These are phyloP conservation scores for Aspergillus latus DNA, from an alignment of 2,329 filamentous ascomycete genomes.

Conservation along the genomic window DNA sequence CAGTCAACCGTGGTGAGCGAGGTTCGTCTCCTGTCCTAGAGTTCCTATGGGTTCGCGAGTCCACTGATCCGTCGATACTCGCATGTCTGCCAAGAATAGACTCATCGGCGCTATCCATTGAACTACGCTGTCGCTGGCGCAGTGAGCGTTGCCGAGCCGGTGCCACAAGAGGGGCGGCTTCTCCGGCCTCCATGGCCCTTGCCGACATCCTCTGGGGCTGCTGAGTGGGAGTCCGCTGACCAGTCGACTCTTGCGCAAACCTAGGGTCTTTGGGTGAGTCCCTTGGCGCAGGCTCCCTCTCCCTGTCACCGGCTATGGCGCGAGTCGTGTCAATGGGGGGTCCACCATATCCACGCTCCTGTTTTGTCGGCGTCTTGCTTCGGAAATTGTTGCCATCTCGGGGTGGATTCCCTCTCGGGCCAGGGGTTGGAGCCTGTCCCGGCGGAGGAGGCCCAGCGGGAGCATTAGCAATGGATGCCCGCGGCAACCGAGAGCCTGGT, in stretches of 20 bases:
- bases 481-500: constrained; percentile 58
- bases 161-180: constrained; percentile 45
- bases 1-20: constrained; percentile 45
- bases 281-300: constrained; percentile 48
- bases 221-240: constrained; percentile 65
- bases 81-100: constrained; percentile 46
- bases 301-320: constrained; percentile 47
- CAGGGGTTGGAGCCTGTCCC: constrained; percentile 62
- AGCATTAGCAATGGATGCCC: constrained; percentile 59
- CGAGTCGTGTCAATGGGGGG: constrained; percentile 46
- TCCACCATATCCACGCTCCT: constrained; percentile 45
- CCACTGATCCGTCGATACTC: constrained; percentile 43
- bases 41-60: constrained; percentile 40
- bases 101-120: constrained; percentile 68
- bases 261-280: constrained; percentile 41
- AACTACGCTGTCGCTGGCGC: constrained; percentile 62
- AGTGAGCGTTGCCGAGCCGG: constrained; percentile 52
- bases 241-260: constrained; percentile 50
- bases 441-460: constrained; percentile 65
- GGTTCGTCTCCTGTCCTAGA: constrained; percentile 46
- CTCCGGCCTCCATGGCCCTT: constrained; percentile 49
- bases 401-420: constrained; percentile 50
- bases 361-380: constrained; percentile 55
- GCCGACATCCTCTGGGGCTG: constrained; percentile 42
- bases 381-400: constrained; percentile 32